A percentile compares a stretch with the other conserved stretches of the same genome.
These are phyloP conservation scores for Dothistroma pini DNA, from an alignment of 2,329 filamentous ascomycete genomes.

Conservation along the genomic window DNA sequence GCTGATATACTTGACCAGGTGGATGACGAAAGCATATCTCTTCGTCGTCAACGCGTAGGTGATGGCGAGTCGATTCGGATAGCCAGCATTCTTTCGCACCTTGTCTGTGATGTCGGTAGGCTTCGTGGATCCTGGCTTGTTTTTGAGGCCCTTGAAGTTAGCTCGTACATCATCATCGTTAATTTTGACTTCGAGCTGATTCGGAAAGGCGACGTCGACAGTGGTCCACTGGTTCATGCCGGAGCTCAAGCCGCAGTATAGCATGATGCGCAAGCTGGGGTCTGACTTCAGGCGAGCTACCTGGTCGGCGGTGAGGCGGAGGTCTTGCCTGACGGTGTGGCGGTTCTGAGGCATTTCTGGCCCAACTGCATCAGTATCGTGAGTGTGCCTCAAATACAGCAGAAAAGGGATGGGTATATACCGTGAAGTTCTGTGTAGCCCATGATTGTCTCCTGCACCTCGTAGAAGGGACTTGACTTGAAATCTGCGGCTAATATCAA, in stretches of 20 bases:
- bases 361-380: conserved; percentile 31
- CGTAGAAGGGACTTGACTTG: conserved; percentile 84
- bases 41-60: conserved; percentile 91
- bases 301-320: conserved; percentile 52
- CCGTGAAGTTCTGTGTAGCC: conserved; percentile 67
- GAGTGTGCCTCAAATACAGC: conserved; percentile 25
- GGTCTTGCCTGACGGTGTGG: conserved; percentile 57
- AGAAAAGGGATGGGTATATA: conserved; percentile 41
- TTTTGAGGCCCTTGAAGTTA: conserved; percentile 93
- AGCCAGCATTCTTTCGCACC: conserved; percentile 65
- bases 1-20: conserved; percentile 69
- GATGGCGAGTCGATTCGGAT: conserved; percentile 74
- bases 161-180: conserved; percentile 85
- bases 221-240: conserved; percentile 55
- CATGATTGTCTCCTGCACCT: conserved; percentile 62
- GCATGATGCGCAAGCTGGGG: conserved; percentile 66
- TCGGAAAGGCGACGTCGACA: conserved; percentile 78
- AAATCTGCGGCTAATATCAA: conserved; percentile 41
- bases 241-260: conserved; percentile 66
- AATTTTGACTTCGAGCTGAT: conserved; percentile 87
- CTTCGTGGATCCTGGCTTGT: conserved; percentile 89
- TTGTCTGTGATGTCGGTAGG: conserved; percentile 84
- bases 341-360: conserved; percentile 59
- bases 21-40: conserved; percentile 59
- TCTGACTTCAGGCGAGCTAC: conserved; percentile 58